Conservation (phyloP, 2,329 filamentous ascomycete species). For the Aspergillus sp. region DNA sequence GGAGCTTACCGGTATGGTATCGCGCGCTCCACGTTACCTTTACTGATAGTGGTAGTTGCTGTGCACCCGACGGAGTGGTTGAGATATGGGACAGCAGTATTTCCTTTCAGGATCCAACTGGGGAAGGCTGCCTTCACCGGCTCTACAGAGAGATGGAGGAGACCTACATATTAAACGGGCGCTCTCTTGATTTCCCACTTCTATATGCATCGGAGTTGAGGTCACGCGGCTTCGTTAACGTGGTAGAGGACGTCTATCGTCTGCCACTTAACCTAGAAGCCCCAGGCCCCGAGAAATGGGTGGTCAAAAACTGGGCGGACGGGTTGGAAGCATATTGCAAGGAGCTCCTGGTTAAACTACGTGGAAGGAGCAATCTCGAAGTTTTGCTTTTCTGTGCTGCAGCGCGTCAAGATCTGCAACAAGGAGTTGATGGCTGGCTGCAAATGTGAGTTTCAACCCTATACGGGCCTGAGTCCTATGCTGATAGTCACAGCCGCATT, state of each 20-base stretch:
- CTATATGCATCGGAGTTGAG: not conserved
- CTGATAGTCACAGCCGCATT: not conserved
- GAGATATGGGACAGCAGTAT: not conserved
- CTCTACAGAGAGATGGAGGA: not conserved
- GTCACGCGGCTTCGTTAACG: not conserved
- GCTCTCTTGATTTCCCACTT: constrained; percentile 1
- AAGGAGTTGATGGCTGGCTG: constrained; percentile 1
- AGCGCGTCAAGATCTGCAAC: not conserved
- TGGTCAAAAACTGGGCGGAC: not conserved
- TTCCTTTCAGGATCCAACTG: not conserved
- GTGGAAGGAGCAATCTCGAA: not conserved
- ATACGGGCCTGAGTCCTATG: not conserved
- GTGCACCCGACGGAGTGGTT: not conserved
- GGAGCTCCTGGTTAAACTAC: not conserved
- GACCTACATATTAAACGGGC: not conserved
- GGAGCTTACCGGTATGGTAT: not conserved
- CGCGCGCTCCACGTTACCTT: not conserved
- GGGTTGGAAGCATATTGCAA: constrained; percentile 4
- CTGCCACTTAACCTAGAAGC: not conserved
- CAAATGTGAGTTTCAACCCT: constrained; percentile 1
- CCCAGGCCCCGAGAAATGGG: not conserved
- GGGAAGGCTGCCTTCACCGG: not conserved
- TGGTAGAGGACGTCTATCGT: constrained; percentile 2
- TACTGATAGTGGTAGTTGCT: not conserved
- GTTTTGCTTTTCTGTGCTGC: not conserved